Conservation (phyloP, 768 basidiomycete species). For the Amanita exitialis region DNA sequence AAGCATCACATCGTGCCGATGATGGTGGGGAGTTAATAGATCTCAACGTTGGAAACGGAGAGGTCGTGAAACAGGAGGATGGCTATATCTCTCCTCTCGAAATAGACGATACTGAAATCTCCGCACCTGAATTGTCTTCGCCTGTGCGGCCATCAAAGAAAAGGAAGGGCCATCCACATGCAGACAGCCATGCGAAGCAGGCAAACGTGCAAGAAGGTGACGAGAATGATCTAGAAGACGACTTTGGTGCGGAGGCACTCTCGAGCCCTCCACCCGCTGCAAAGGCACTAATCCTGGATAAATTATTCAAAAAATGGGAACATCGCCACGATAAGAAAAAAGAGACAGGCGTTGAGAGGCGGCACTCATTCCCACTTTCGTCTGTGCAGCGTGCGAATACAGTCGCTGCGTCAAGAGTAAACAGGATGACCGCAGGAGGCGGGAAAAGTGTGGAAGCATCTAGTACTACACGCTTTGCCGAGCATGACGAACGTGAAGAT, state of each 20-base stretch:
- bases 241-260: constrained; percentile 43
- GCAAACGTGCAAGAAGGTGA: constrained; percentile 12
- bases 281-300: background rate
- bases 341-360: background rate
- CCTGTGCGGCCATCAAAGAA: constrained; percentile 25
- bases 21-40: constrained; percentile 12
- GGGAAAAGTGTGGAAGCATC: background rate
- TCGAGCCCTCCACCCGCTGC: constrained; percentile 32
- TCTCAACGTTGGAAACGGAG: constrained; percentile 29
- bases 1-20: constrained; percentile 17
- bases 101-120: constrained; percentile 38
- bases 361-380: constrained; percentile 2
- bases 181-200: background rate
- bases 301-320: constrained; percentile 1
- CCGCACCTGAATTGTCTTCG: constrained; percentile 54
- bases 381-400: constrained; percentile 7
- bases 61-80: constrained; percentile 55
- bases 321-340: background rate
- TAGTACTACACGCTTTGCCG: background rate
- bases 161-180: constrained; percentile 9
- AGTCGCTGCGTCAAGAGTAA: background rate
- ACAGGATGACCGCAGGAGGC: background rate
- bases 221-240: constrained; percentile 17
- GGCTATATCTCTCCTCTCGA: constrained; percentile 72
- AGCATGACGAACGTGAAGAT: background rate